Conservation (phyloP, 2,329 filamentous ascomycete species). For the Trichoderma aggressivum region DNA sequence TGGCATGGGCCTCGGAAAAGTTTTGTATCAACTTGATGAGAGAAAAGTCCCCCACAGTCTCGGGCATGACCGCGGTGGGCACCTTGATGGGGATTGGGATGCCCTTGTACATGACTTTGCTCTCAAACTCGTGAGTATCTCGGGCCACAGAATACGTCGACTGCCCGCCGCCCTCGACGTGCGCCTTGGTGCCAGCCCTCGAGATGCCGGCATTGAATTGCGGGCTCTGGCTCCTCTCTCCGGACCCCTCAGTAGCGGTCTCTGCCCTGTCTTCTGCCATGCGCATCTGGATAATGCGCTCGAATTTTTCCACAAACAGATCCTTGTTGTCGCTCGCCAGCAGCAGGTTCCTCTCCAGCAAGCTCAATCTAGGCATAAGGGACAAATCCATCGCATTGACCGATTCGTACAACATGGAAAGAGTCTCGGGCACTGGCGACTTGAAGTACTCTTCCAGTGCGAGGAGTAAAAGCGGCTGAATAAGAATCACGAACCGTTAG, state of each 20-base stretch:
- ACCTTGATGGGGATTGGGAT: slow-evolving; percentile 97
- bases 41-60: slow-evolving; percentile 96
- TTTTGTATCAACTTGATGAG: slow-evolving; percentile 96
- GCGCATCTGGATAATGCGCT: slow-evolving; percentile 84
- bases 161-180: slow-evolving; percentile 55
- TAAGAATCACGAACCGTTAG: slow-evolving; percentile 20
- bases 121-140: slow-evolving; percentile 97
- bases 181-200: slow-evolving; percentile 59
- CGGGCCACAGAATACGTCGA: slow-evolving; percentile 74
- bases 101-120: slow-evolving; percentile 90
- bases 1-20: slow-evolving; percentile 79
- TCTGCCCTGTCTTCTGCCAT: slow-evolving; percentile 61
- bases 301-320: slow-evolving; percentile 96
- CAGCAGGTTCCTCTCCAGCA: slow-evolving; percentile 79
- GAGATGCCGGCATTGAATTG: slow-evolving; percentile 46
- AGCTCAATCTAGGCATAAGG: slow-evolving; percentile 79
- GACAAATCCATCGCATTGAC: slow-evolving; percentile 97
- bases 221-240: slow-evolving; percentile 47
- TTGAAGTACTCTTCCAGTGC: slow-evolving; percentile 98
- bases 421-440: slow-evolving; percentile 79
- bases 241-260: slow-evolving; percentile 34
- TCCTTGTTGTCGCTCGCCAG: slow-evolving; percentile 93
- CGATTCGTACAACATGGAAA: slow-evolving; percentile 83
- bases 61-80: slow-evolving; percentile 86
- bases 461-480: slow-evolving; percentile 77